Evolutionary conservation across 2,329 filamentous ascomycete species (phyloP).

Genomic region (Fusarium coicis): DNA sequence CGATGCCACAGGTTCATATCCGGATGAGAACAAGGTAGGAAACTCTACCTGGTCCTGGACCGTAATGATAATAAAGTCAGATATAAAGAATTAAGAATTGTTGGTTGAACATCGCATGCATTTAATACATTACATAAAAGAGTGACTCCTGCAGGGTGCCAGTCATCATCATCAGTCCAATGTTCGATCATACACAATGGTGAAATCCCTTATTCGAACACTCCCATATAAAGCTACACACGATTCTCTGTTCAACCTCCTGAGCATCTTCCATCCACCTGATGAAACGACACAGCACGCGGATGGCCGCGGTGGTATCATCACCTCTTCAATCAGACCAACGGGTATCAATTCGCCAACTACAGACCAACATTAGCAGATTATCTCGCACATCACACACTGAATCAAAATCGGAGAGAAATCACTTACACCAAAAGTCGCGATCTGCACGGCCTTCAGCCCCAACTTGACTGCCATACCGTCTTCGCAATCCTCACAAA

Average conservation of each 20-base stretch:
- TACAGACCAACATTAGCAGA: background rate
- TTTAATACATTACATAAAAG: background rate
- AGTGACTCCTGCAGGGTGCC: background rate
- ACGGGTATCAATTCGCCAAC: background rate
- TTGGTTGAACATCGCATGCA: background rate
- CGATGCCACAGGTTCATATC: background rate
- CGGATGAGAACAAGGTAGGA: background rate
- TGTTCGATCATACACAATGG: background rate
- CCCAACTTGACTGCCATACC: background rate
- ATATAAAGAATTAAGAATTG: background rate
- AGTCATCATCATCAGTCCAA: background rate
- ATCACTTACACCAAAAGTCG: background rate
- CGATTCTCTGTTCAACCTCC: background rate
- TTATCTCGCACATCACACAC: background rate
- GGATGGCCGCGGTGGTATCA: fast-evolving
- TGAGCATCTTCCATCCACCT: too few relatives aligned
- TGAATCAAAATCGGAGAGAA: background rate
- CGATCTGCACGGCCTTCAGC: background rate
- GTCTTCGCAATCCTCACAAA: background rate
- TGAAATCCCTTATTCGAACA: background rate
- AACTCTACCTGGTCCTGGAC: background rate
- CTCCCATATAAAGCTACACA: background rate
- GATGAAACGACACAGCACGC: too few relatives aligned
- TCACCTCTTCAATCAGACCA: background rate
- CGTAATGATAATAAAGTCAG: background rate